Percentiles rank a stretch among this genome's conserved stretches.
These are phyloP conservation scores for Hypoxylon sp. DNA, from an alignment of 2,329 filamentous ascomycete species.

Conservation along the genomic window DNA sequence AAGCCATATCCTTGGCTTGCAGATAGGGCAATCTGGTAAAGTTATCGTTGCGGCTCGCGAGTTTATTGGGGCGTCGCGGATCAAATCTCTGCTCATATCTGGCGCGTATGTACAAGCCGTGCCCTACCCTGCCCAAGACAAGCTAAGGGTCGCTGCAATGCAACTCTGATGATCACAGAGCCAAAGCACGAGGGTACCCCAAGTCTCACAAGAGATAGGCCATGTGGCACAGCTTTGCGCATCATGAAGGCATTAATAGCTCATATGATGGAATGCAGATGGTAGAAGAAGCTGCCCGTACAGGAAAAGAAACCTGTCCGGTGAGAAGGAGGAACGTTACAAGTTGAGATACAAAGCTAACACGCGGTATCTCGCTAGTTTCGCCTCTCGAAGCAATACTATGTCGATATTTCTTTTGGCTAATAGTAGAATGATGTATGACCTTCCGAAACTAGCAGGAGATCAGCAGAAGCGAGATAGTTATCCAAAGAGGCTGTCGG, in stretches of 20 bases:
- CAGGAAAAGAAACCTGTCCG: constrained; percentile 12
- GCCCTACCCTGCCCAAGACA: constrained; percentile 6
- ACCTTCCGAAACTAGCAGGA: constrained; percentile 36
- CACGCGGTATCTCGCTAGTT: constrained; percentile 7
- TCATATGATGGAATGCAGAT: constrained; percentile 28
- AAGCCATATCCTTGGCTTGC: constrained; percentile 20
- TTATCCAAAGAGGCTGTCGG: constrained; percentile 12
- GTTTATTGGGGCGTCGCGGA: constrained; percentile 27
- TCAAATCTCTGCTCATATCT: constrained; percentile 19
- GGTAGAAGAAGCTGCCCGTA: not conserved
- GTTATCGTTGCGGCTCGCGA: constrained; percentile 31
- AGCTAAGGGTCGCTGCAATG: constrained; percentile 34
- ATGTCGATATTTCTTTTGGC: no score
- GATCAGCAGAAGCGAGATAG: constrained; percentile 22
- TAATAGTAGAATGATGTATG: no score
- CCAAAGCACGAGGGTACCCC: constrained; percentile 28
- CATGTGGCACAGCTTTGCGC: constrained; percentile 23
- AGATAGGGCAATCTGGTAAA: constrained; percentile 22
- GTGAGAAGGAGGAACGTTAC: constrained; percentile 28
- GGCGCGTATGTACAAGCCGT: no score
- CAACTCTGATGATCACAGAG: constrained; percentile 34
- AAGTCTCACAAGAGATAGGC: constrained; percentile 19
- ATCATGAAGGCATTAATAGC: constrained; percentile 24
- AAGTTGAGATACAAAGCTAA: constrained; percentile 17
- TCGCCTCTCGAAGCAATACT: constrained; percentile 7